Evolutionary conservation across 768 basidiomycete genomes (phyloP).

Genomic region (Russula olivacea): DNA sequence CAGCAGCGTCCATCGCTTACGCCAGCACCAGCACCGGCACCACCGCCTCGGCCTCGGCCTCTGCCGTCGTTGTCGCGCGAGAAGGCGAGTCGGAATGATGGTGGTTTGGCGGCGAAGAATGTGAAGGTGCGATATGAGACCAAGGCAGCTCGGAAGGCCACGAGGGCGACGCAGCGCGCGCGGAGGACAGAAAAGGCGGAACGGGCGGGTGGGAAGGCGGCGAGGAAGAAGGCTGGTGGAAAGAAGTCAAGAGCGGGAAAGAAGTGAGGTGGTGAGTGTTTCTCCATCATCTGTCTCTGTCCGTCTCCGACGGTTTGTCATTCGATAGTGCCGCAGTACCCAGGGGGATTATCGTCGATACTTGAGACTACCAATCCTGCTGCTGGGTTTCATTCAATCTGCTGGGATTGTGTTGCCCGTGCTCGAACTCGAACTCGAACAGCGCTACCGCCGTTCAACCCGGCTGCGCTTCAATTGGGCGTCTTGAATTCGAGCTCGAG

Average conservation of each 20-base stretch:
- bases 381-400: too few species aligned
- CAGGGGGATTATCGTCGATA: too few species aligned
- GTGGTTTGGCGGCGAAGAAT: constrained; percentile 15
- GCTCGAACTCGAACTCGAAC: too few species aligned
- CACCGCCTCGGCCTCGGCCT: constrained; percentile 20
- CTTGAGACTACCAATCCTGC: too few species aligned
- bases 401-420: too few species aligned
- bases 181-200: constrained; percentile 68
- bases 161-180: constrained; percentile 56
- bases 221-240: constrained; percentile 35
- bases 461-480: too few species aligned
- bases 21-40: constrained; percentile 4
- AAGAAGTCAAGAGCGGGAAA: constrained; percentile 3
- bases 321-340: too few species aligned
- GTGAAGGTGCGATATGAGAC: constrained; percentile 59
- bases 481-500: too few species aligned
- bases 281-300: not conserved
- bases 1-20: not conserved
- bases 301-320: not conserved
- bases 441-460: too few species aligned
- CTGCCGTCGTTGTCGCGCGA: constrained; percentile 26
- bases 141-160: constrained; percentile 55
- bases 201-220: constrained; percentile 58
- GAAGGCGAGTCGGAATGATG: constrained; percentile 14
- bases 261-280: not conserved